Evolutionary conservation across 2,329 filamentous ascomycete genomes (phyloP).

Genomic region (Penicillium sp.): DNA sequence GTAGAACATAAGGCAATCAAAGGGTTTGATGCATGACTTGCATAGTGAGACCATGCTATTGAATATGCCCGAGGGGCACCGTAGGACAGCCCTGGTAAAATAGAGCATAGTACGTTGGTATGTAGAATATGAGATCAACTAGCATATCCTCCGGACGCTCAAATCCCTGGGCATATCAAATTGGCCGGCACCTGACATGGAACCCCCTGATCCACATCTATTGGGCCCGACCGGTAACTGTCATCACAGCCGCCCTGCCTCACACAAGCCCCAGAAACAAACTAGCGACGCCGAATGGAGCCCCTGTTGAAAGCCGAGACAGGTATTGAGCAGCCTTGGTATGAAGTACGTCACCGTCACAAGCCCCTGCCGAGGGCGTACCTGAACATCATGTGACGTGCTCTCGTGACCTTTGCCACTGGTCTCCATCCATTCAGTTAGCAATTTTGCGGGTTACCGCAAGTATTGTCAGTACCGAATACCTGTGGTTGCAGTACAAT

Average conservation of each 20-base stretch:
- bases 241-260: slow-evolving; percentile 8
- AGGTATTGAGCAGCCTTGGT: neutral
- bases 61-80: neutral
- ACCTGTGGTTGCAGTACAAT: neutral
- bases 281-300: neutral
- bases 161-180: slow-evolving; percentile 7
- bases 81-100: neutral
- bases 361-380: slow-evolving; percentile 15
- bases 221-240: slow-evolving; percentile 12
- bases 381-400: slow-evolving; percentile 16
- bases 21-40: neutral
- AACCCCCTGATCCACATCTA: slow-evolving; percentile 2
- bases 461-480: slow-evolving; percentile 1
- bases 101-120: neutral
- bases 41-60: neutral
- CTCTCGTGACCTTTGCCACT: slow-evolving; percentile 20
- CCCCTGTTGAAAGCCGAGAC: neutral
- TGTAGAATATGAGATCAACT: neutral
- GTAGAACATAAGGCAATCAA: neutral
- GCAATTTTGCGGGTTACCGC: neutral
- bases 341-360: slow-evolving; percentile 15
- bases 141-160: neutral
- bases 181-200: slow-evolving; percentile 7
- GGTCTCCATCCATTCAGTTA: neutral
- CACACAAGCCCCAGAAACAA: neutral